These are phyloP conservation scores for Rhizophagus clarus DNA, from an alignment of 192 early-diverging fungal species.

Conservation along the genomic window DNA sequence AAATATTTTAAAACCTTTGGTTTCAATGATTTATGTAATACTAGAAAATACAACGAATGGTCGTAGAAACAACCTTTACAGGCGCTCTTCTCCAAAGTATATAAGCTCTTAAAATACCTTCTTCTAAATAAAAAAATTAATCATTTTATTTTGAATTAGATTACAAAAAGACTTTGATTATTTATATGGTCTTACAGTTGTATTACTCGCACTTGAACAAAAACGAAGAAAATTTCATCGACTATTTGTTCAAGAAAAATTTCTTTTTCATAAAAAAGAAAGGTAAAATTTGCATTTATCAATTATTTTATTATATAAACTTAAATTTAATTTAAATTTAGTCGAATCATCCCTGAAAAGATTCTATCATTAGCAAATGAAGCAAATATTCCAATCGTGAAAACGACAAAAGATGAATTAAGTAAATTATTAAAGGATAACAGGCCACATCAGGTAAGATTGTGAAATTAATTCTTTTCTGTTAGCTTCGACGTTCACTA, in stretches of 20 bases:
- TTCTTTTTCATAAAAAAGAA: neutral
- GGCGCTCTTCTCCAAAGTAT: neutral
- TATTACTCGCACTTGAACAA: conserved; percentile 2
- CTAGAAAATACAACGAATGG: neutral
- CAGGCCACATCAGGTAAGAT: conserved; percentile 53
- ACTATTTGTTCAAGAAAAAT: neutral
- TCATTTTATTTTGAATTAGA: neutral
- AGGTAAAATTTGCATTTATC: neutral
- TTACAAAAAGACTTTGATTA: neutral
- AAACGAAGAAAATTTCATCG: neutral
- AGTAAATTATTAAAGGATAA: conserved; percentile 48
- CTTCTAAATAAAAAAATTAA: neutral
- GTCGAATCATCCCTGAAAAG: neutral
- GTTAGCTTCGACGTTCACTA: neutral
- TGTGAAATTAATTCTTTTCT: neutral
- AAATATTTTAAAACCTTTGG: too few relatives aligned
- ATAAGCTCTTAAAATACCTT: neutral
- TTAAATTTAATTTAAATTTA: neutral
- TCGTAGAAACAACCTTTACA: neutral
- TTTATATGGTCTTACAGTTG: neutral
- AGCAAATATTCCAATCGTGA: conserved; percentile 31
- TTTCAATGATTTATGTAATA: neutral
- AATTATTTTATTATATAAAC: neutral
- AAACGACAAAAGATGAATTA: conserved; percentile 45
- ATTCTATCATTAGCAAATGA: conserved; percentile 2